Conservation (phyloP, 169 alveolate species). For the Plasmodium fragile region DNA sequence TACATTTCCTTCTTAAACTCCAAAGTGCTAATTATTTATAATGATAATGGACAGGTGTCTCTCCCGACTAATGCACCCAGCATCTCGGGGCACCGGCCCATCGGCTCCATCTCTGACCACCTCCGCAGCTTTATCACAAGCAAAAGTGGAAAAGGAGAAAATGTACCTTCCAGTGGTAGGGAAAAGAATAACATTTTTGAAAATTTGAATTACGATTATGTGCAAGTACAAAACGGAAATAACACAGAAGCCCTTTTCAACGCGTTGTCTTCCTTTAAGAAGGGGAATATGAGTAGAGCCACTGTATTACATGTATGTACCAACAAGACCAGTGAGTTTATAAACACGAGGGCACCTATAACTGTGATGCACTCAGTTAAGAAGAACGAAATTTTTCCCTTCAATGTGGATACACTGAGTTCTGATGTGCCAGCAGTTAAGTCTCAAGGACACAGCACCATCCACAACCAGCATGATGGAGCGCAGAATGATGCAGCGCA, state of each 20-base stretch:
- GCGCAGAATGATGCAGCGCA: background rate
- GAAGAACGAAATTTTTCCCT: conserved; percentile 45
- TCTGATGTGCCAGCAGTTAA: background rate
- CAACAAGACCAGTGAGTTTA: conserved; percentile 86
- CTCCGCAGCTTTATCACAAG: conserved; percentile 42
- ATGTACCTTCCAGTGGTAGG: background rate
- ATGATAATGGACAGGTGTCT: conserved; percentile 91
- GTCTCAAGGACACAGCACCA: background rate
- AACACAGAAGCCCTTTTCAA: conserved; percentile 78
- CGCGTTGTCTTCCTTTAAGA: conserved; percentile 60
- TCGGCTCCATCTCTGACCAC: conserved; percentile 76
- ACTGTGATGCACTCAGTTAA: conserved; percentile 85
- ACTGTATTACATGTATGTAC: conserved; percentile 86
- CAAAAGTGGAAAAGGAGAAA: background rate
- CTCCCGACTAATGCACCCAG: conserved; percentile 87
- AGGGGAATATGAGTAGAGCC: conserved; percentile 75
- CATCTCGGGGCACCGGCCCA: conserved; percentile 77
- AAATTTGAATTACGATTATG: conserved; percentile 76
- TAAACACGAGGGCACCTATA: conserved; percentile 82
- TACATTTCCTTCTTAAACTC: conserved; percentile 86
- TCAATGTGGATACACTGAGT: background rate
- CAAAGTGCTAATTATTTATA: conserved; percentile 87
- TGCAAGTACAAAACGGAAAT: conserved; percentile 90
- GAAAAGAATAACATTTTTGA: conserved; percentile 58
- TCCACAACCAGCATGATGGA: background rate